Percentiles rank a stretch among this genome's conserved stretches.
These are phyloP conservation scores for Cladophialophora bantiana DNA, from an alignment of 2,329 filamentous ascomycete genomes.

Conservation along the genomic window DNA sequence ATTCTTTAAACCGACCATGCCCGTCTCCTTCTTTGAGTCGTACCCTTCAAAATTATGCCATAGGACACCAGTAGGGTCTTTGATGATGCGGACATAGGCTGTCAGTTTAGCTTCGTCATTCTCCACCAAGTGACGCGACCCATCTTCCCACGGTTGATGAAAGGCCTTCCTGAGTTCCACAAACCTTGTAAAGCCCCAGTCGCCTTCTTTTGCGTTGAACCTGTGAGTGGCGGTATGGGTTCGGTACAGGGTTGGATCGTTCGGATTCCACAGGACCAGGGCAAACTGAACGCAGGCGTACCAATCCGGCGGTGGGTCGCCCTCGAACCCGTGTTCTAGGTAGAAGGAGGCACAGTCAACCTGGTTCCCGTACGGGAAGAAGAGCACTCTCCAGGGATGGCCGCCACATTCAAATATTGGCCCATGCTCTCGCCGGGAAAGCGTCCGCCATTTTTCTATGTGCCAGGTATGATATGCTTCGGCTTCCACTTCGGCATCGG, in stretches of 20 bases:
- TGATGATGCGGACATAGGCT: conserved; percentile 57
- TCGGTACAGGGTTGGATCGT: conserved; percentile 82
- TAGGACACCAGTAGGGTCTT: conserved; percentile 57
- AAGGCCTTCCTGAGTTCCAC: conserved; percentile 88
- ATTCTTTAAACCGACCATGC: conserved; percentile 95
- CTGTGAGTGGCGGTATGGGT: conserved; percentile 87
- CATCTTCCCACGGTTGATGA: conserved; percentile 74
- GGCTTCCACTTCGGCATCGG: conserved; percentile 80
- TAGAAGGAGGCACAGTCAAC: conserved; percentile 91
- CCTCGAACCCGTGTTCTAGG: conserved; percentile 88
- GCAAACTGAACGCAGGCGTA: conserved; percentile 96
- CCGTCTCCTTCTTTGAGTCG: conserved; percentile 98
- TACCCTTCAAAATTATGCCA: conserved; percentile 67
- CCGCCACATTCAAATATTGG: conserved; percentile 86
- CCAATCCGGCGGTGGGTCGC: conserved; percentile 85
- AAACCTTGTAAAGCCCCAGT: conserved; percentile 99
- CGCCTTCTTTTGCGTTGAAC: conserved; percentile 94
- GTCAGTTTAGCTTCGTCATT: conserved; percentile 57
- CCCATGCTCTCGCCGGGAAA: conserved; percentile 83
- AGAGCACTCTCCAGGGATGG: conserved; percentile 91
- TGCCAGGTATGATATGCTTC: conserved; percentile 85
- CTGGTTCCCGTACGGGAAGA: conserved; percentile 95
- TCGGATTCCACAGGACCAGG: conserved; percentile 90
- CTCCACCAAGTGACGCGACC: conserved; percentile 62
- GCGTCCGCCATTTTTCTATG: conserved; percentile 79